These are phyloP conservation scores for Pythium vanterpoolii DNA, from an alignment of 352 stramenopile species.

Conservation along the genomic window DNA sequence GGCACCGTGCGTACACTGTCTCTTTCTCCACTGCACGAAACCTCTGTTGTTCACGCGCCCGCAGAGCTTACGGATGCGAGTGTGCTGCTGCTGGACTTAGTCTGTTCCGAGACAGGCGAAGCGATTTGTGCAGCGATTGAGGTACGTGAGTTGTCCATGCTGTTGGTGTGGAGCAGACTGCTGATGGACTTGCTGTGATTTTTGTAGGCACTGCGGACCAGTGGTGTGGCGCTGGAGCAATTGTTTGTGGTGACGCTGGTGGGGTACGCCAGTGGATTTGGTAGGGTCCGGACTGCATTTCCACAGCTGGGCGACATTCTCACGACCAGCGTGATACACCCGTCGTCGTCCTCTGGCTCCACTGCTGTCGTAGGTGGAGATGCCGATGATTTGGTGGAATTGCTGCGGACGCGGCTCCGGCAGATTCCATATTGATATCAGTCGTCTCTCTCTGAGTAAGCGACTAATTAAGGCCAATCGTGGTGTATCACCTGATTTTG, in stretches of 20 bases:
- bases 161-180: not conserved
- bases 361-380: not conserved
- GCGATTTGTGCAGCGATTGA: conserved; percentile 1
- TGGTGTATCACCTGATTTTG: too few relatives aligned
- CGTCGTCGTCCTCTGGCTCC: not conserved
- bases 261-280: not conserved
- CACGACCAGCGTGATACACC: not conserved
- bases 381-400: not conserved
- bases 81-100: conserved; percentile 1
- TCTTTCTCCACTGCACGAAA: not conserved
- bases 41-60: not conserved
- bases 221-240: not conserved
- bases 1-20: not conserved
- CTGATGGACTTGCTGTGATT: not conserved
- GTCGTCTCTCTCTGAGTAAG: too few relatives aligned
- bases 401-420: not conserved
- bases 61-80: not conserved
- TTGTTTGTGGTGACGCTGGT: conserved; percentile 1
- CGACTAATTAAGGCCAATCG: too few relatives aligned
- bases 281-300: not conserved
- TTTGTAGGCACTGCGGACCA: not conserved
- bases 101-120: not conserved
- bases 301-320: not conserved
- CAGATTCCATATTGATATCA: too few relatives aligned
- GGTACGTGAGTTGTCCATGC: not conserved